Base-by-base conservation (phyloP, 2,329 filamentous ascomycete species). In the Lachnellula hyalina region DNA sequence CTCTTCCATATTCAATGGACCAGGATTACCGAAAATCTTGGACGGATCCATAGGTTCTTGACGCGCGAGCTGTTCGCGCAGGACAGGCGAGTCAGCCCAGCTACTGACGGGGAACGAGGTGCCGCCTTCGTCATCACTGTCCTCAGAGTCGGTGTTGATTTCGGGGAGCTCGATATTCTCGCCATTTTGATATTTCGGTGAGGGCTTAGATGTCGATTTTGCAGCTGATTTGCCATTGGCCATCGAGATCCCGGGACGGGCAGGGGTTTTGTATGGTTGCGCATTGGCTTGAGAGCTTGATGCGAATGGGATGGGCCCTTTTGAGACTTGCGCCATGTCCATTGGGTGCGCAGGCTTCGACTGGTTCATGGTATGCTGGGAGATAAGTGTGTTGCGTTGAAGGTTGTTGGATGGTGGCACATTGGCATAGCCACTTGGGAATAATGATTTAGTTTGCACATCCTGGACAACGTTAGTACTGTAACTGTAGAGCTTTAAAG, bases 91-190 rank as follows among this genome's bases (percentile, higher is more conserved):
- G 67, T 96, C 87, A 4, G 90, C 91, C 94, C 94, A 99, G 7
- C 84, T 82, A 2, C 90, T 89, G 15, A 90, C 82, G 52, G 74
- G 76, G 66, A 89, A 84, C 47, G 79, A 71, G 35, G 75, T 74
- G 6, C 74, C 74, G 14, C 83, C 81, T 41, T 87, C 82, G 5
- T 80, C 82, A 57, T 93, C 88, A 48, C 93, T 88, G 56, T 96
- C 90, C 65, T 96, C 92, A 32, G 90, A 91, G 68, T 99, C 95
- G 1, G 94, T 97, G 60, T 91, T 85, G 63, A 99, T 97, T 63
- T 99, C 94, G 0, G 94, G 93, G 3, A 99, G 82, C 62, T 94
- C 87, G 65, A 99, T 96, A 50, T 82, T 83, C 56, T 99, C 94
- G 57, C 92, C 90, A 63, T 90, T 93, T 58, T 87, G 88, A 73